These are phyloP conservation scores for Hortiboletus campestris DNA, from an alignment of 768 basidiomycete species.

Conservation along the genomic window DNA sequence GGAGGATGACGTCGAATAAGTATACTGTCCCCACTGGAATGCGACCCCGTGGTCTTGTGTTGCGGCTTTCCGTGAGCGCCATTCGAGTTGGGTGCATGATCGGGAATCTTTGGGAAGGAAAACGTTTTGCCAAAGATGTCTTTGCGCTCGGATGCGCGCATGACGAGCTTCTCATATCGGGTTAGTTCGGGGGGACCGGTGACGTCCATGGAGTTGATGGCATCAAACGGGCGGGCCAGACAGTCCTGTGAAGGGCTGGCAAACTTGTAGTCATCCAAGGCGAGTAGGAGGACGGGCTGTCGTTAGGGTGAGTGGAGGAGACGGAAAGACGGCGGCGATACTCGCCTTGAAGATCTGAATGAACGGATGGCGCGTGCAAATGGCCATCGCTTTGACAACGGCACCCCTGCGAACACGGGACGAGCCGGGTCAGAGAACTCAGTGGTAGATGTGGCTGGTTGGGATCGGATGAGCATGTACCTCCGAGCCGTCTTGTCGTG, in stretches of 20 bases:
- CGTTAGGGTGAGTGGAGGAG: slow-evolving; percentile 3
- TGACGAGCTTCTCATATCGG: slow-evolving; percentile 80
- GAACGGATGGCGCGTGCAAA: slow-evolving; percentile 90
- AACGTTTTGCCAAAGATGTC: slow-evolving; percentile 92
- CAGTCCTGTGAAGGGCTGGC: slow-evolving; percentile 85
- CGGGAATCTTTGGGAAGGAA: slow-evolving; percentile 28
- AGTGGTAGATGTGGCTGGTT: not conserved
- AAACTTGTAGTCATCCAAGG: slow-evolving; percentile 96
- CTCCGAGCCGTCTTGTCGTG: slow-evolving; percentile 80
- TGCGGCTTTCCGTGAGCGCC: slow-evolving; percentile 35
- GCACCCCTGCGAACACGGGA: slow-evolving; percentile 63
- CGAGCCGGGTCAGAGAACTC: slow-evolving; percentile 11
- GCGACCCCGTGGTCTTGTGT: slow-evolving; percentile 51
- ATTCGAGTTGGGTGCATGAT: slow-evolving; percentile 1
- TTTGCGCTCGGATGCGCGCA: slow-evolving; percentile 87
- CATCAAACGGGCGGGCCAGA: slow-evolving; percentile 85
- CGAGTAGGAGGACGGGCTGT: slow-evolving; percentile 89
- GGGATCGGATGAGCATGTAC: slow-evolving; percentile 39
- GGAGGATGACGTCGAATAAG: slow-evolving; percentile 38
- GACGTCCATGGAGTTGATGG: slow-evolving; percentile 89
- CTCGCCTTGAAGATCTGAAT: slow-evolving; percentile 93
- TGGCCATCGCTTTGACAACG: slow-evolving; percentile 90
- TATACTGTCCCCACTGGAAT: slow-evolving; percentile 67
- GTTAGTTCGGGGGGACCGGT: slow-evolving; percentile 75
- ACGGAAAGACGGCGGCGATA: not conserved